Evolutionary conservation across 257 asterid species (phyloP).

Genomic region (Fraxinus anomala): DNA sequence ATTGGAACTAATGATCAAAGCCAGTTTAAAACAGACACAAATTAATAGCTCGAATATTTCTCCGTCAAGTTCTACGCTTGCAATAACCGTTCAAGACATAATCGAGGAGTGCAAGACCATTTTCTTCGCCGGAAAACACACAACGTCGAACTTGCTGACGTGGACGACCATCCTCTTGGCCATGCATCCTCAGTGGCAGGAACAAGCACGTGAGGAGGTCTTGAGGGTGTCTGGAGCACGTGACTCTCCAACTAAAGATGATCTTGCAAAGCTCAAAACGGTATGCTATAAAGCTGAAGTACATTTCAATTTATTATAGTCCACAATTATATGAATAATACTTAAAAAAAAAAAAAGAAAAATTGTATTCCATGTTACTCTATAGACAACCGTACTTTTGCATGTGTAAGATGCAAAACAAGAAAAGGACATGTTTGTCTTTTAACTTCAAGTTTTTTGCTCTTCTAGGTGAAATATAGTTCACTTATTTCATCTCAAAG

Average conservation of each 20-base stretch:
- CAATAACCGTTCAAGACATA: slow-evolving; percentile 58
- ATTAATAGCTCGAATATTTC: neutral
- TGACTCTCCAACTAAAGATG: slow-evolving; percentile 68
- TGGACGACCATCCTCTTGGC: slow-evolving; percentile 87
- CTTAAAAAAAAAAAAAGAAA: neutral
- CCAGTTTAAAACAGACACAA: slow-evolving; percentile 36
- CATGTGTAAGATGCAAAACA: slow-evolving; percentile 53
- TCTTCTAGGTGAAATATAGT: neutral
- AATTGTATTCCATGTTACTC: neutral
- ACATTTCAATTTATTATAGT: neutral
- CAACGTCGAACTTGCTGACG: slow-evolving; percentile 80
- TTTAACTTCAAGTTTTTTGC: neutral
- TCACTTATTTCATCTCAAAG: neutral
- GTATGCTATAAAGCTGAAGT: slow-evolving; percentile 35
- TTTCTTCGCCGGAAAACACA: slow-evolving; percentile 88
- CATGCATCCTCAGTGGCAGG: slow-evolving; percentile 97
- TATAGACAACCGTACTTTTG: slow-evolving; percentile 22
- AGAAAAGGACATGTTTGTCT: slow-evolving; percentile 29
- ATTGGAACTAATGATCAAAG: slow-evolving; percentile 76
- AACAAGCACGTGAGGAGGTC: slow-evolving; percentile 98
- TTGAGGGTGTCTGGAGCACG: slow-evolving; percentile 80
- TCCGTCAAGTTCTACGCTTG: neutral
- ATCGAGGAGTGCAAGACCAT: slow-evolving; percentile 94
- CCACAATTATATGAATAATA: slow-evolving; percentile 6
- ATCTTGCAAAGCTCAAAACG: slow-evolving; percentile 78